These are phyloP conservation scores for Citrullus mucosospermus DNA, from an alignment of 306 rosid genomes.

Conservation along the genomic window DNA sequence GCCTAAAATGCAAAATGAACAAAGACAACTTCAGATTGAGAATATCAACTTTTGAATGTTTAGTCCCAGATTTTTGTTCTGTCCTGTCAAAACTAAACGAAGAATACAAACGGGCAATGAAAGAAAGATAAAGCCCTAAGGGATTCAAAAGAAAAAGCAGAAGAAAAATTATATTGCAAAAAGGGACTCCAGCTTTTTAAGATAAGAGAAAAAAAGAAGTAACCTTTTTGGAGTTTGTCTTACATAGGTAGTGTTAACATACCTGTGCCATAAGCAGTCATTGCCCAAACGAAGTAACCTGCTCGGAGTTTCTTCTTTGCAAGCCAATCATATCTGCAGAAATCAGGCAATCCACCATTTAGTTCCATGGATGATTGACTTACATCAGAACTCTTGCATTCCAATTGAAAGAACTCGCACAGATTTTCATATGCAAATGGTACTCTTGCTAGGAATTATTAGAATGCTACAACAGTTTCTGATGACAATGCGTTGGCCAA, in stretches of 20 bases:
- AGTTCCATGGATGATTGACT: constrained; percentile 6
- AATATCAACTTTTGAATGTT: not conserved
- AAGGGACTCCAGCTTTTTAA: too few species aligned
- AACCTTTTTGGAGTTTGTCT: not conserved
- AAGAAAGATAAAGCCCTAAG: not conserved
- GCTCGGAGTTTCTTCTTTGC: constrained; percentile 64
- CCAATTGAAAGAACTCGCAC: not conserved
- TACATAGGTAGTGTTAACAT: constrained; percentile 14
- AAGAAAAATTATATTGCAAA: not conserved
- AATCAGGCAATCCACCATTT: constrained; percentile 9
- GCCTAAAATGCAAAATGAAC: constrained; percentile 33
- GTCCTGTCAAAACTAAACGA: not conserved
- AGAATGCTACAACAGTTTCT: not conserved
- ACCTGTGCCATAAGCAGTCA: constrained; percentile 98
- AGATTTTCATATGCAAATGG: not conserved
- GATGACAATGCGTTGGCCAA: not conserved
- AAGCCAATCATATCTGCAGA: constrained; percentile 83
- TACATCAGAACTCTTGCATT: not conserved
- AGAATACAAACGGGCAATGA: not conserved
- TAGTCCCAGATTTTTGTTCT: not conserved
- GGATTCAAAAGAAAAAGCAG: not conserved
- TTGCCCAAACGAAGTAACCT: constrained; percentile 94
- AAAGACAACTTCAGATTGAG: not conserved
- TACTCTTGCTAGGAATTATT: not conserved
- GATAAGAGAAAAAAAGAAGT: not conserved